These are phyloP conservation scores for Barnettozyma sucrosica DNA, from an alignment of 805 yeast species.

Conservation along the genomic window DNA sequence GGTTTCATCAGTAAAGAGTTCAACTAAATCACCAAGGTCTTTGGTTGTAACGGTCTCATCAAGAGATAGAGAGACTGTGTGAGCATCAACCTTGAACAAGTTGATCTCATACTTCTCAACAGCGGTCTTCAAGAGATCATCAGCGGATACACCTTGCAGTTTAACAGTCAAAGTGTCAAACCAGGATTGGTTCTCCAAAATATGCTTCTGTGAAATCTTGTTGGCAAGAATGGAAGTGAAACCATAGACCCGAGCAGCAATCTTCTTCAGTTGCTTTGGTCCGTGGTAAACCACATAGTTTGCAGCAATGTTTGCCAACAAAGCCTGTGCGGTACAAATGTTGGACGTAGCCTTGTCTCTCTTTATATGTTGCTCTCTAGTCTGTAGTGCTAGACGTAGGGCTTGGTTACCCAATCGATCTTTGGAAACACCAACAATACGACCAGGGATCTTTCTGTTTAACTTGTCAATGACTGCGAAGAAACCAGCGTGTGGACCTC, in stretches of 20 bases:
- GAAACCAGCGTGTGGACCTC: constrained; percentile 99
- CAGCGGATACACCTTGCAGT: constrained; percentile 46
- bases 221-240: constrained; percentile 67
- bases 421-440: constrained; percentile 88
- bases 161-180: constrained; percentile 83
- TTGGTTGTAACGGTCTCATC: constrained; percentile 76
- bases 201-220: constrained; percentile 42
- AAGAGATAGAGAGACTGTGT: constrained; percentile 69
- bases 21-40: constrained; percentile 54
- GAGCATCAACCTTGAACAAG: constrained; percentile 58
- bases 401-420: constrained; percentile 91
- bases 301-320: constrained; percentile 91
- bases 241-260: constrained; percentile 73
- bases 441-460: constrained; percentile 93
- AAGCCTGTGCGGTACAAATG: constrained; percentile 96
- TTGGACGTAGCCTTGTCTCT: constrained; percentile 97
- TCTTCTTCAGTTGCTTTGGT: constrained; percentile 72
- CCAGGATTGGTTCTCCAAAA: constrained; percentile 54
- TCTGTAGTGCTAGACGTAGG: constrained; percentile 87
- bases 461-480: constrained; percentile 78
- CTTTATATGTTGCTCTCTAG: constrained; percentile 96
- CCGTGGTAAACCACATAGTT: constrained; percentile 97
- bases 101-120: constrained; percentile 63
- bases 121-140: constrained; percentile 52
- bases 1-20: constrained; percentile 49